Conservation (phyloP, 2,329 filamentous ascomycete species). For the Chrysoporthe cubensis region DNA sequence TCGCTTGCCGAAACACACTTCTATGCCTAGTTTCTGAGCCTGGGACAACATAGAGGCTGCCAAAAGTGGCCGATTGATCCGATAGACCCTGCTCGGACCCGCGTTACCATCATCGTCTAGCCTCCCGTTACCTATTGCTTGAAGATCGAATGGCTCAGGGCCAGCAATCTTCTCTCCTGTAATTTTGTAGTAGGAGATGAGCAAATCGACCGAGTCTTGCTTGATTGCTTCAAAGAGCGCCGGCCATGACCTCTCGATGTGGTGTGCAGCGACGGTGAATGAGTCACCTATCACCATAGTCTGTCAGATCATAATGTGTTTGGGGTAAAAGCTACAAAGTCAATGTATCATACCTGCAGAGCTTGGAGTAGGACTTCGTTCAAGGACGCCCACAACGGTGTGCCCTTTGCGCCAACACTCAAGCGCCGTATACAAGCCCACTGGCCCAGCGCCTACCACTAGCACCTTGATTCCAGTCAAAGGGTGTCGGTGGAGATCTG, state of each 20-base stretch:
- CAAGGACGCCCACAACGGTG: constrained; percentile 19
- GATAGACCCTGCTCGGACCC: background rate
- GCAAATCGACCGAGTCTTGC: constrained; percentile 27
- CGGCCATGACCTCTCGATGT: constrained; percentile 31
- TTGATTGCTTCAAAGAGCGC: constrained; percentile 11
- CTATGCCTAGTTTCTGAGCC: constrained; percentile 29
- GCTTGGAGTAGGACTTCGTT: constrained; percentile 15
- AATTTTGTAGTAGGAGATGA: constrained; percentile 32
- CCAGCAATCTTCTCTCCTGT: constrained; percentile 32
- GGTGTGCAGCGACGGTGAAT: constrained; percentile 30
- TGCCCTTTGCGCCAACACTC: constrained; percentile 31
- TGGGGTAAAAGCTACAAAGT: too few relatives aligned
- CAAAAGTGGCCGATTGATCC: constrained; percentile 30
- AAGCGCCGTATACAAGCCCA: constrained; percentile 24
- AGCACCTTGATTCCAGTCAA: constrained; percentile 24
- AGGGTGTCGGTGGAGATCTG: constrained; percentile 10
- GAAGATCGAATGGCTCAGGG: constrained; percentile 28
- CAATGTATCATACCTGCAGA: constrained; percentile 13
- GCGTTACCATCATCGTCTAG: constrained; percentile 16
- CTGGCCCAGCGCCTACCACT: constrained; percentile 26
- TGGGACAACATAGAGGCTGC: constrained; percentile 31
- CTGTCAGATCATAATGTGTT: background rate
- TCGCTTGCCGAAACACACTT: constrained; percentile 30
- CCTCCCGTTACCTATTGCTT: background rate
- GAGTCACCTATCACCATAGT: constrained; percentile 30